Base-by-base conservation (phyloP, 75 land plant species). In the Selaginella tamariscina region DNA sequence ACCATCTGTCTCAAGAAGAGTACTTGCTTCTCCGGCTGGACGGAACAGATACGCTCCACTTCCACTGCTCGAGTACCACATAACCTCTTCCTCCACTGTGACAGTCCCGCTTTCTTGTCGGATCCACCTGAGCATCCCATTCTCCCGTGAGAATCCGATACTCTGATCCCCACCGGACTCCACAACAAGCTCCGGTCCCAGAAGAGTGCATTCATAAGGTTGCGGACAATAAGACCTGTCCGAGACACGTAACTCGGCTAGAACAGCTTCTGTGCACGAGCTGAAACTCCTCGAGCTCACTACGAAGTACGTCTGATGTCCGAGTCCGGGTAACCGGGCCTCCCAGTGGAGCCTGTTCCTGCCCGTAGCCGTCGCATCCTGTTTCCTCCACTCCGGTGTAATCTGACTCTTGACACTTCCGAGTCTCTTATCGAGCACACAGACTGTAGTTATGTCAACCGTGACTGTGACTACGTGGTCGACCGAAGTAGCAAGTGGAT, bases 41-140 rank as follows among this genome's bases (percentile, higher is more conserved):
- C 73, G 79, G 77, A 95, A 95, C 18, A 91, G 75, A 73, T 95
- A 95, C 21, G 99, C 97, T 0, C 99, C 99, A 78, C 98, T 90
- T 56, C 87, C 97, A 32, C 23, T 24, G 59, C 97, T 95, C 20
- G 85, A 83, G 62, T 95, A 95, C 71, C 86, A 80, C 18, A 75
- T 82, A 33, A 95, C 83, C 68, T 91, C 99, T 74, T 95, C 99
- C 31, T 65, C 81, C n/a, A 95, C 63, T 64, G 56, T 23, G 27
- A 70, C 71, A 31, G 73, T 57, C 0, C 30, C 66, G 22, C 86
- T 80, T 80, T 79, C 76, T 57, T 54, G 73, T 32, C 33, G 30
- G 24, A 39, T 39, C 62, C 74, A 76, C 56, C 71, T 71, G 69
- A 95, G 67, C 33, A 88, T 70, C 23, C 99, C 99, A 71, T 64